phyloP scores from a whole-genome alignment of 2,329 filamentous ascomycete genomes.

The Microcyclospora pomicola region DNA sequence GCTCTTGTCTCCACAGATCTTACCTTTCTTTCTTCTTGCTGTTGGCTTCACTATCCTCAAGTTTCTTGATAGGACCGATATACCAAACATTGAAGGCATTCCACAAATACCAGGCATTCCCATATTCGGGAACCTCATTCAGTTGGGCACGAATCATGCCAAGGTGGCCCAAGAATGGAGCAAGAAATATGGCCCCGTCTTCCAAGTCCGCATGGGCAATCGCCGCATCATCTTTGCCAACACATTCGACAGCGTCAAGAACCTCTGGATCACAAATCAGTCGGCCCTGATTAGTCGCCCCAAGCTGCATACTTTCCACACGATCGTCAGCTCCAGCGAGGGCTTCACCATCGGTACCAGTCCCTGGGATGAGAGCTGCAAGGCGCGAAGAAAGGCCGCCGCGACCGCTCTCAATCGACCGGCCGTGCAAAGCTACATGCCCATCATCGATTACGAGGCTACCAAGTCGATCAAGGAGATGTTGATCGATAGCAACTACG shows the following conservation, averaged over 20 bases:
- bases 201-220: constrained; percentile 48
- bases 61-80: constrained; percentile 32
- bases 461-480: constrained; percentile 60
- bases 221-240: constrained; percentile 65
- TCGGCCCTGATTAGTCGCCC: constrained; percentile 65
- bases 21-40: constrained; percentile 28
- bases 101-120: constrained; percentile 35
- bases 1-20: constrained; percentile 25
- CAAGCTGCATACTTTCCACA: constrained; percentile 69
- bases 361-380: constrained; percentile 72
- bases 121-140: constrained; percentile 33
- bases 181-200: constrained; percentile 37
- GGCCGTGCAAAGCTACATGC: constrained; percentile 65
- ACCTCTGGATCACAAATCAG: constrained; percentile 67
- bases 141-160: constrained; percentile 34
- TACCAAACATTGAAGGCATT: constrained; percentile 35
- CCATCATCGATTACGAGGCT: constrained; percentile 66
- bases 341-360: constrained; percentile 75
- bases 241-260: constrained; percentile 57
- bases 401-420: constrained; percentile 66
- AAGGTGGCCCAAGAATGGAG: constrained; percentile 32
- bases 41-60: constrained; percentile 27
- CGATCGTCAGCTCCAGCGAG: constrained; percentile 60
- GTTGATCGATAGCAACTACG: constrained; percentile 48
- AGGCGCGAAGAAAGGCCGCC: constrained; percentile 61